These are phyloP conservation scores for Guadua angustifolia DNA, from an alignment of 176 grass and related monocot species.

Conservation along the genomic window DNA sequence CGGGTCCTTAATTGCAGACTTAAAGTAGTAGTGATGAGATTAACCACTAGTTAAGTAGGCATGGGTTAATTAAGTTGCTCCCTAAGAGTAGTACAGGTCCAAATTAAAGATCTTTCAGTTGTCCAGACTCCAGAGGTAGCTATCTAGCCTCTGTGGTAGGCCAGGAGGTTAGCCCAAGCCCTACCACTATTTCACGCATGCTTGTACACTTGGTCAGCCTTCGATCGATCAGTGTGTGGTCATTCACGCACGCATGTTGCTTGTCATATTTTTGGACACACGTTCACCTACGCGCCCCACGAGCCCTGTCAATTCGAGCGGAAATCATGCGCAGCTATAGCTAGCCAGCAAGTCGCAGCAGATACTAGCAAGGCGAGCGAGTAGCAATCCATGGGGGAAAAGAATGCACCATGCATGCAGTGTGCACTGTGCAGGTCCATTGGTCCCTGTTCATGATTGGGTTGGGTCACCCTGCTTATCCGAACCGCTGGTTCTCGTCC, in stretches of 20 bases:
- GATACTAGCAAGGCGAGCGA: not conserved
- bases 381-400: not conserved
- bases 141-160: not conserved
- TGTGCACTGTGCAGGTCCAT: not conserved
- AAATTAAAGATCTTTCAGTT: slow-evolving; percentile 2
- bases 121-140: not conserved
- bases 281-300: not conserved
- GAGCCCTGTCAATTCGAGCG: not conserved
- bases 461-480: no score
- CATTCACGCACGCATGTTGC: not conserved
- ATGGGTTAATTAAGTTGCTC: slow-evolving; percentile 11
- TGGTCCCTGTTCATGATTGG: not conserved
- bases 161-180: not conserved
- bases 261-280: slow-evolving; percentile 17
- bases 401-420: not conserved
- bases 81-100: not conserved
- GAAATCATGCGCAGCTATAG: not conserved
- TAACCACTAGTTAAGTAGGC: not conserved
- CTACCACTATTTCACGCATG: not conserved
- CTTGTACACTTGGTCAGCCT: not conserved
- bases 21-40: not conserved
- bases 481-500: no score
- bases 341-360: not conserved
- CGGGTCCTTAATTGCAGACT: not conserved
- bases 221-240: not conserved